Evolutionary conservation across 2,329 filamentous ascomycete species (phyloP).

Genomic region (Hawksworthiomyces lignivorus): DNA sequence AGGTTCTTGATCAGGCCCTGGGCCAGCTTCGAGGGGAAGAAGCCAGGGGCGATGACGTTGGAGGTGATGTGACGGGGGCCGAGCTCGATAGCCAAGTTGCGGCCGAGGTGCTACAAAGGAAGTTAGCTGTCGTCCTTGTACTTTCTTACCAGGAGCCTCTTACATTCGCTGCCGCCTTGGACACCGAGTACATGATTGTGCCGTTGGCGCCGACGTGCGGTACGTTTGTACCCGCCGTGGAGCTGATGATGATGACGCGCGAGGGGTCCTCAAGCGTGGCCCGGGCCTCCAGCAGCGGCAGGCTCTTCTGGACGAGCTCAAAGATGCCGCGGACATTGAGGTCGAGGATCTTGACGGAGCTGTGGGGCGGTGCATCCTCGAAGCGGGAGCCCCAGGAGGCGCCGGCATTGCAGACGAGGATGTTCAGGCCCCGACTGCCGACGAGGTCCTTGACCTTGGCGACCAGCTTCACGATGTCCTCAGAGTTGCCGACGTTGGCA

Average conservation of each 20-base stretch:
- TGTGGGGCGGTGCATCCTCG: constrained; percentile 51
- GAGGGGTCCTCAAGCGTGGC: constrained; percentile 44
- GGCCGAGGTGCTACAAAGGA: constrained; percentile 52
- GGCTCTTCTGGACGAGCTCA: constrained; percentile 53
- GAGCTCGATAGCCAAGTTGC: constrained; percentile 61
- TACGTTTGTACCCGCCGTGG: constrained; percentile 56
- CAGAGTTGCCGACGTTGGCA: constrained; percentile 55
- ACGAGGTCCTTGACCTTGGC: constrained; percentile 45
- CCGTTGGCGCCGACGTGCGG: constrained; percentile 52
- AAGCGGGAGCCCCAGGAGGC: constrained; percentile 63
- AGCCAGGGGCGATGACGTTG: constrained; percentile 58
- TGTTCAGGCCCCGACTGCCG: constrained; percentile 52
- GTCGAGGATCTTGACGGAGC: constrained; percentile 62
- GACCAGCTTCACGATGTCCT: constrained; percentile 54
- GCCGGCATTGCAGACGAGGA: constrained; percentile 62
- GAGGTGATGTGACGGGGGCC: constrained; percentile 56
- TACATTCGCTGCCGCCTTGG: constrained; percentile 56
- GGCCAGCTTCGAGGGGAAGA: constrained; percentile 62
- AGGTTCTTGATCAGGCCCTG: constrained; percentile 53
- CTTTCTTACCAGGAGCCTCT: too few species aligned
- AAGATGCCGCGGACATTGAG: constrained; percentile 66
- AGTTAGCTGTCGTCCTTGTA: too few species aligned
- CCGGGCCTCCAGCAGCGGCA: constrained; percentile 12
- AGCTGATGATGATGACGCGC: constrained; percentile 58
- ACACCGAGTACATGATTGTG: constrained; percentile 59